A percentile compares a stretch with the other conserved stretches of the same genome.
Evolutionary conservation across 192 early-diverging fungal species (phyloP).

Genomic region (Mortierella alpina): DNA sequence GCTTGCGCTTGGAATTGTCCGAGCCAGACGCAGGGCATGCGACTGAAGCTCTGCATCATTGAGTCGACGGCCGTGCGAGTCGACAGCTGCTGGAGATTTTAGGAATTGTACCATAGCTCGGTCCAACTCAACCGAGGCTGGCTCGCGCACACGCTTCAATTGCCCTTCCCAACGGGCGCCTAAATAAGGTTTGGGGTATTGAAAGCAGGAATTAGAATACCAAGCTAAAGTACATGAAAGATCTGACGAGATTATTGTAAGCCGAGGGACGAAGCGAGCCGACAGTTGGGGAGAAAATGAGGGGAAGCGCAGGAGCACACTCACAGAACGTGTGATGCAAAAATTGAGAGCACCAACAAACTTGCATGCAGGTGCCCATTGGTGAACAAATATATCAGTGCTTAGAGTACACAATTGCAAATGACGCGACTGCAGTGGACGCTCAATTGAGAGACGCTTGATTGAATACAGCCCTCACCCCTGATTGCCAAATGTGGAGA

Average conservation of each 20-base stretch:
- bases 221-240: not conserved
- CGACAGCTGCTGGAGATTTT: slow-evolving; percentile 36
- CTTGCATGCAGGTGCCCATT: not conserved
- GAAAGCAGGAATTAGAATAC: not conserved
- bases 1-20: slow-evolving; percentile 29
- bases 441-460: not conserved
- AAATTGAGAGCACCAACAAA: slow-evolving; percentile 1
- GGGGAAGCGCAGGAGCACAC: slow-evolving; percentile 1
- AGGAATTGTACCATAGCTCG: slow-evolving; percentile 52
- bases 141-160: slow-evolving; percentile 52
- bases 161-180: slow-evolving; percentile 51
- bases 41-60: slow-evolving; percentile 49
- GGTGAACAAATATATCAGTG: not conserved
- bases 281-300: slow-evolving; percentile 6
- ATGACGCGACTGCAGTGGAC: not conserved
- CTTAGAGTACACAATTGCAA: not conserved
- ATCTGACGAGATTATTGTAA: slow-evolving; percentile 2
- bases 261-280: slow-evolving; percentile 27
- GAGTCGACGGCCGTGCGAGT: slow-evolving; percentile 47
- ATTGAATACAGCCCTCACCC: not conserved
- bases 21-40: slow-evolving; percentile 41
- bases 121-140: slow-evolving; percentile 52
- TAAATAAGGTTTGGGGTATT: not conserved
- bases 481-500: slow-evolving; percentile 27
- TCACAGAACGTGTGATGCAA: not conserved